A percentile compares a stretch with the other conserved stretches of the same genome.
These are phyloP conservation scores for Paraphoma sp. DNA, from an alignment of 2,329 filamentous ascomycete genomes.

Conservation along the genomic window DNA sequence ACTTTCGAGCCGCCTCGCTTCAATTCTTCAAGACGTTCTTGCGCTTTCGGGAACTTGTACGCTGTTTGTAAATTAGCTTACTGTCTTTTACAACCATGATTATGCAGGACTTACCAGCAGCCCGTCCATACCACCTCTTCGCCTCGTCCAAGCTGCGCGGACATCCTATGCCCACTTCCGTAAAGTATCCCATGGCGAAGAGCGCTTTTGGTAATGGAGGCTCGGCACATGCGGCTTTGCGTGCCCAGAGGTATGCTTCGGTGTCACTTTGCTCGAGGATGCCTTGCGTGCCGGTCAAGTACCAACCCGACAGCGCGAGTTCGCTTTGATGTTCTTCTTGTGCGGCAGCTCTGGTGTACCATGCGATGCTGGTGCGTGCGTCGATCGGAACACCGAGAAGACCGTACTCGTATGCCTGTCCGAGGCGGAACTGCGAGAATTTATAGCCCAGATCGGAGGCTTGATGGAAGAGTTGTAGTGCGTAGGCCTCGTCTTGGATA, in stretches of 20 bases:
- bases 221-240: slow-evolving; percentile 88
- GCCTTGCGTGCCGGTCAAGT: slow-evolving; percentile 87
- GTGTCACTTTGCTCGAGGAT: slow-evolving; percentile 92
- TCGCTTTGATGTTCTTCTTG: slow-evolving; percentile 96
- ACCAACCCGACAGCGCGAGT: slow-evolving; percentile 69
- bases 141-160: slow-evolving; percentile 89
- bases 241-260: slow-evolving; percentile 95
- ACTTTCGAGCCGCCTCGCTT: slow-evolving; percentile 77
- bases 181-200: slow-evolving; percentile 98
- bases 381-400: slow-evolving; percentile 83
- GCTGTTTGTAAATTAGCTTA: slow-evolving; percentile 60
- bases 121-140: slow-evolving; percentile 97
- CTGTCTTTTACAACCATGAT: neutral
- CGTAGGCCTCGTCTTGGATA: slow-evolving; percentile 81
- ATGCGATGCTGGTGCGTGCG: slow-evolving; percentile 83
- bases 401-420: slow-evolving; percentile 89
- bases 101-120: slow-evolving; percentile 76
- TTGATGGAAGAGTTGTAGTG: slow-evolving; percentile 80
- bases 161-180: slow-evolving; percentile 91
- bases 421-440: slow-evolving; percentile 89
- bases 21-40: slow-evolving; percentile 90
- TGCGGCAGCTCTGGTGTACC: slow-evolving; percentile 89
- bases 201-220: slow-evolving; percentile 82
- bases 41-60: slow-evolving; percentile 92
- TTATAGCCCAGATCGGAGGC: slow-evolving; percentile 92